Percentiles rank a stretch among this genome's conserved stretches.
These are phyloP conservation scores for Trichoderma endophyticum DNA, from an alignment of 2,329 filamentous ascomycete species.

Conservation along the genomic window DNA sequence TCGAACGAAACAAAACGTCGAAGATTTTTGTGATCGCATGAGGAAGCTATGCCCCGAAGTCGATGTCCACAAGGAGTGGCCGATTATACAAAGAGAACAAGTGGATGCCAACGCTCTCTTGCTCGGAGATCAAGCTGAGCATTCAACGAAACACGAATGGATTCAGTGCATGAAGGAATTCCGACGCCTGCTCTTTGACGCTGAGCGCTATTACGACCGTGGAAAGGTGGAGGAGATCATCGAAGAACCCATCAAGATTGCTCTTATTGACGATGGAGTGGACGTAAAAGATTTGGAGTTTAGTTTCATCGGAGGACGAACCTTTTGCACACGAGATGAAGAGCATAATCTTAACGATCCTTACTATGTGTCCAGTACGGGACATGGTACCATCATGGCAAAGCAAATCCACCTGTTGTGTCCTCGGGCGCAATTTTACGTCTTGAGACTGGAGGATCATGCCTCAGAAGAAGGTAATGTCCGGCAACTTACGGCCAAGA, in stretches of 20 bases:
- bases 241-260: slow-evolving; percentile 30
- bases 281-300: slow-evolving; percentile 29
- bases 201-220: slow-evolving; percentile 17
- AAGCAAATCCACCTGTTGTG: slow-evolving; percentile 27
- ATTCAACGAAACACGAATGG: slow-evolving; percentile 26
- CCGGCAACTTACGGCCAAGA: slow-evolving; percentile 19
- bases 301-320: slow-evolving; percentile 27
- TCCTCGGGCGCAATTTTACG: slow-evolving; percentile 26
- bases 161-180: slow-evolving; percentile 29
- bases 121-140: slow-evolving; percentile 16
- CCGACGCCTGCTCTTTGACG: slow-evolving; percentile 23
- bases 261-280: slow-evolving; percentile 40
- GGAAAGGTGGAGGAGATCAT: slow-evolving; percentile 17
- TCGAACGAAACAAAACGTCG: slow-evolving; percentile 21
- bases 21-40: slow-evolving; percentile 21
- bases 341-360: slow-evolving; percentile 22
- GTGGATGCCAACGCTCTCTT: not conserved
- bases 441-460: slow-evolving; percentile 21
- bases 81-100: slow-evolving; percentile 7
- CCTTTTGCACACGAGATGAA: slow-evolving; percentile 25
- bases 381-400: slow-evolving; percentile 31
- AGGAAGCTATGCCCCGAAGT: slow-evolving; percentile 18
- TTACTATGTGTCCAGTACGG: slow-evolving; percentile 30
- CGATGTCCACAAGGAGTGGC: slow-evolving; percentile 15
- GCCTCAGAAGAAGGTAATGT: slow-evolving; percentile 5